Base-by-base conservation (phyloP, 2,329 filamentous ascomycete genomes). In the Fusarium sp. region DNA sequence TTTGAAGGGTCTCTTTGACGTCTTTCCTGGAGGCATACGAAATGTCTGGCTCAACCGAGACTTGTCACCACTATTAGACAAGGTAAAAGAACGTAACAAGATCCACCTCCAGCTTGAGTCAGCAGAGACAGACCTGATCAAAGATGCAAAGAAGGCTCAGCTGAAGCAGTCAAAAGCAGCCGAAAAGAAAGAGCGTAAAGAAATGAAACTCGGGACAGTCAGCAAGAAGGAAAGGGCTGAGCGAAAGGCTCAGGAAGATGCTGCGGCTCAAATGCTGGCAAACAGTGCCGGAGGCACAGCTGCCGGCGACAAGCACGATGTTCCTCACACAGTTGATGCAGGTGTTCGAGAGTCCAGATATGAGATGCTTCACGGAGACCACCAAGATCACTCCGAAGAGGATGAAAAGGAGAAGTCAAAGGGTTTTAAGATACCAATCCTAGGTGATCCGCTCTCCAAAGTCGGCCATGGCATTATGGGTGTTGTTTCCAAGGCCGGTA, bases 21-120 rank as follows among this genome's bases (percentile, higher is more conserved):
- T 98, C 2, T 98, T 98, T 73, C 96, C 96, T 0, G 96, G 96
- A 20, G 96, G 96, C 31, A 91, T 99, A 75, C 89, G 93, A 63
- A 98, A 98, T 72, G 92, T 99, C 46, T 99, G 95, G 95, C 90
- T 99, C 73, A 99, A 98, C 63, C 89, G 95, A 65, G 93, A 99
- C 76, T 91, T 94, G 71, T 93, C 95, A 43, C 87, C 91, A 10
- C 86, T 99, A 13, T 87, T 93, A 46, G 91, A 95, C 65, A 98
- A 98, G 77, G 92, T 98, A 45, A 87, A 92, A 49, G 83, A 89
- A 68, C 88, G 96, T 44, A 89, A 94, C 64, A 81, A 86, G 10
- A 82, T 97, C 15, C 94, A 95, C 46, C 78, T 85, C 42, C 83
- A 85, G 58, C 87, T 99, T 0, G 96, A 99, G 76, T 81, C 81